Conservation (phyloP, 179 eudicot species). For the Nepenthes alata region DNA sequence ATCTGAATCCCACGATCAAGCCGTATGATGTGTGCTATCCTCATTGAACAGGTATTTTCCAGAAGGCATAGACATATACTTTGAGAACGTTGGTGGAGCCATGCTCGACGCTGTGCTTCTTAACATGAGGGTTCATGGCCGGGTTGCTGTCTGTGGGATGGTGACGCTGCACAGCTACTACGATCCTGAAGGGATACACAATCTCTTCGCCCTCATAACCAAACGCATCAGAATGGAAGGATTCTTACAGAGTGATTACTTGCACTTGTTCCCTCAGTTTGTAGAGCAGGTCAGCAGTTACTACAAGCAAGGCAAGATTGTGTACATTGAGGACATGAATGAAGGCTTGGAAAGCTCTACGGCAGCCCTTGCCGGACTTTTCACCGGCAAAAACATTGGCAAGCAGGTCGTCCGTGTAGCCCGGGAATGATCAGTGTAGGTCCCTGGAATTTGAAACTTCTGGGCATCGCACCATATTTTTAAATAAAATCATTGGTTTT, state of each 20-base stretch:
- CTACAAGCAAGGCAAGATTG: slow-evolving; percentile 69
- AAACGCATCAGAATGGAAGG: slow-evolving; percentile 67
- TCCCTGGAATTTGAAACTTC: too few species aligned
- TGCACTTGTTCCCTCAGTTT: slow-evolving; percentile 53
- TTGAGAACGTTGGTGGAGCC: slow-evolving; percentile 82
- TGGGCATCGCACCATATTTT: too few species aligned
- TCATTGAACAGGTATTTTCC: slow-evolving; percentile 49
- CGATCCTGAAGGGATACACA: slow-evolving; percentile 39
- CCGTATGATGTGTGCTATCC: too few species aligned
- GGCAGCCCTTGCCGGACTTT: slow-evolving; percentile 62
- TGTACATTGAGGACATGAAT: slow-evolving; percentile 60
- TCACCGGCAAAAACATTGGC: slow-evolving; percentile 68
- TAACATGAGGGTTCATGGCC: slow-evolving; percentile 72
- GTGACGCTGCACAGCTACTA: slow-evolving; percentile 48
- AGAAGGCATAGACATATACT: slow-evolving; percentile 82
- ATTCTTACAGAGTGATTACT: slow-evolving; percentile 70
- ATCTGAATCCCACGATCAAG: too few species aligned
- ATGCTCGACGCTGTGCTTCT: slow-evolving; percentile 88
- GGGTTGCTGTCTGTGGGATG: slow-evolving; percentile 86
- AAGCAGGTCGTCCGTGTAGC: slow-evolving; percentile 62
- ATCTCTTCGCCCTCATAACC: slow-evolving; percentile 33
- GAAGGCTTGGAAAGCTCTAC: slow-evolving; percentile 67
- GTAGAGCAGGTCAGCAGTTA: slow-evolving; percentile 34
- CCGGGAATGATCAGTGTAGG: slow-evolving; percentile 11
- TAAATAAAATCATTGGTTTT: too few species aligned